Percentiles rank a stretch among this genome's conserved stretches.
Evolutionary conservation across 148 eudicot species (phyloP).

Genomic region (Rhododendron mucronatum): DNA sequence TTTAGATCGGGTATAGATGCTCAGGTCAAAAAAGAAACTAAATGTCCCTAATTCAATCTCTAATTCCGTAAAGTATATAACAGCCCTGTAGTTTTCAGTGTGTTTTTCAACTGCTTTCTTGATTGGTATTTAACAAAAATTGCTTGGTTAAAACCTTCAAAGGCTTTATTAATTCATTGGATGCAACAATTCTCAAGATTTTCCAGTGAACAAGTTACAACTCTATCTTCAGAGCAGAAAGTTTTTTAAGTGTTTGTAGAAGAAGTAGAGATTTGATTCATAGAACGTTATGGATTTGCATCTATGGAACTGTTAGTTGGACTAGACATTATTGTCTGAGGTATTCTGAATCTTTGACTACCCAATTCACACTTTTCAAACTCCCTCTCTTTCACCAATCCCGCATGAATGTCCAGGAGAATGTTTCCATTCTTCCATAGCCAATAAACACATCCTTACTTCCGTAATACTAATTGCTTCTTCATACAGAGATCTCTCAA

Average conservation of each 20-base stretch:
- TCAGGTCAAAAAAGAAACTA: not conserved
- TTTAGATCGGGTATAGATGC: not conserved
- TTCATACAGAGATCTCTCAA: conserved; percentile 67
- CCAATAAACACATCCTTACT: not conserved
- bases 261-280: not conserved
- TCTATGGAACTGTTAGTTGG: not conserved
- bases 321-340: not conserved
- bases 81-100: not conserved
- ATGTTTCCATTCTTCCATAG: not conserved
- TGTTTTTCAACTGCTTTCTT: not conserved
- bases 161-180: not conserved
- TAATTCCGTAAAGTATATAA: not conserved
- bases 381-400: not conserved
- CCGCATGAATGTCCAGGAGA: not conserved
- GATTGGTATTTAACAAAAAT: not conserved
- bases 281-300: not conserved
- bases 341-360: not conserved
- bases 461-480: not conserved
- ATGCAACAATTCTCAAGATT: not conserved
- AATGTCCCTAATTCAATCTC: not conserved
- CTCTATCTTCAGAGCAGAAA: not conserved
- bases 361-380: not conserved
- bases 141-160: not conserved
- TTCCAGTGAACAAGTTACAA: not conserved
- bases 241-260: not conserved